Base-by-base conservation (phyloP, 2,329 filamentous ascomycete genomes). In the Diplodia sapinea region DNA sequence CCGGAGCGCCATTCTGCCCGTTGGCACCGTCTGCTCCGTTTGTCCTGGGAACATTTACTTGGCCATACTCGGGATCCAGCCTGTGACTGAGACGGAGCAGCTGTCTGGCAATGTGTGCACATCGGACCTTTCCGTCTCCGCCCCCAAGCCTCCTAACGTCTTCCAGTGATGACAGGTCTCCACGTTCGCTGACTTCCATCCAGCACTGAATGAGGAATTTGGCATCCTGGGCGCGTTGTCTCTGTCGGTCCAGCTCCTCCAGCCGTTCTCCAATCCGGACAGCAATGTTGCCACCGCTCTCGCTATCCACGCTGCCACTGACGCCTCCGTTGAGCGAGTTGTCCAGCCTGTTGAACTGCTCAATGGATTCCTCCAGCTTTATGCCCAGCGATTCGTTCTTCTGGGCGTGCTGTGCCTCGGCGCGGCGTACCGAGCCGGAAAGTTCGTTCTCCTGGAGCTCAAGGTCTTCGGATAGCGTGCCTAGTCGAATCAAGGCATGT, bases 191-290 rank as follows among this genome's bases (percentile, higher is more conserved):
- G 73, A 99, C 93, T 75, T 98, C 94, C 50, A 93, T 88, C 94
- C 95, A 99, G 82, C 95, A 99, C 77, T 96, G 91, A 71, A 99
- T 93, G 68, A 99, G 81, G 77, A 98, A 98, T 76, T 92, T 94
- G 69, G 95, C 94, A 82, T 99, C 95, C 77, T 95, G 86, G 38
- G 95, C 95, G 69, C 94, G 86, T 76, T 93, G 90, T 72, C 94
- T 85, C 81, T 99, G 96, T 74, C 93, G 88, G 79, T 99, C 95
- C 69, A 99, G 84, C 78, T 98, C 94, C 81, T 99, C 95, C 12
- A 99, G 83, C 74, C 90, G 89, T 81, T 96, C 93, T 72, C 95
- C 95, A 64, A 97, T 98, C 77, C 96, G 92, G 65, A 99, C 93
- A 0, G 95, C 95, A 70, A 95, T 88, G 76, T 94, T 96, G 1